Base-by-base conservation (phyloP, 306 rosid species). In the Quercus wislizeni region DNA sequence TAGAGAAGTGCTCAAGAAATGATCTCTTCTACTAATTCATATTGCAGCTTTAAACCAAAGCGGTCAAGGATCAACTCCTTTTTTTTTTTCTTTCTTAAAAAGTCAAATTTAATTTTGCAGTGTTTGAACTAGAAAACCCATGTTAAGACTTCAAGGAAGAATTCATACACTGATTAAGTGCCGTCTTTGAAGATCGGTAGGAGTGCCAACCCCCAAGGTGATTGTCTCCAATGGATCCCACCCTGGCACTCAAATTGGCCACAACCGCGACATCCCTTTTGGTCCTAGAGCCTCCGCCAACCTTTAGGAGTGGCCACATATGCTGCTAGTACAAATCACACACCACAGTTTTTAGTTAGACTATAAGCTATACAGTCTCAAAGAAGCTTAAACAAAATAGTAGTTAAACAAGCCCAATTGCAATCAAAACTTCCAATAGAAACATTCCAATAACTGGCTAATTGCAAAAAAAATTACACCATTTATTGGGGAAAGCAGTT, bases 161-260 rank as follows among this genome's bases (percentile, higher is more conserved):
- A 76, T 71, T 4, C 84, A 61, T 91, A 91, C 98, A 64, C 84
- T 94, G 99, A 87, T 94, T 94, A 73, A 94, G 97, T 30, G 97
- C 93, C 31, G 99, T 20, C 89, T 94, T 94, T 27, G 99, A 94
- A 84, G 99, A 79, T 67, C 97, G 95, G 77, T 94, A 94, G 19
- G 99, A 91, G 78, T 94, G 97, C 99, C 99, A 94, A 52, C 97
- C 97, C 49, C 99, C 99, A 6, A 92, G 93, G 71, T 59, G 89
- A 71, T 94, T 94, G 87, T 94, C 97, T 72, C 95, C 97, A 27
- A 94, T 91, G 55, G 99, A 94, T 76, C 93, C 99, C 68, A 94
- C 97, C 77, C 97, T 85, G n/a, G 99, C 97, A 82, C 99, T 94
- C 85, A 94, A 61, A 79, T 89, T 94, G 86, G 97, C 99, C 78